phyloP scores from a whole-genome alignment of 1,284 basidiomycete species.

The Pseudomicrostroma phylloplanum region DNA sequence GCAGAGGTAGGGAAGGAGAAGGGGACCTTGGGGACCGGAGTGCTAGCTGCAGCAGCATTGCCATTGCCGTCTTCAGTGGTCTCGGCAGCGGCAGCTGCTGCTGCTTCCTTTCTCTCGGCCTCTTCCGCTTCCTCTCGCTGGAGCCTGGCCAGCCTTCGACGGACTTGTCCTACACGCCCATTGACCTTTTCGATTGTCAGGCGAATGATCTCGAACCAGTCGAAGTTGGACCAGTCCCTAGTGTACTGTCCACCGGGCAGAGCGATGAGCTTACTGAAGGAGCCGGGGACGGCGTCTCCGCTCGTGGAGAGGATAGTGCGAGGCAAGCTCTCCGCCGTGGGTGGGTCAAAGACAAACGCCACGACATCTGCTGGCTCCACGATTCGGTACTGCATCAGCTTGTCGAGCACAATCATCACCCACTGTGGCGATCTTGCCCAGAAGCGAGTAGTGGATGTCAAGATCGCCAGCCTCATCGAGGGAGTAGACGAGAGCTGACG shows the following conservation, averaged over 20 bases:
- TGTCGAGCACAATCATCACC: slow-evolving; percentile 74
- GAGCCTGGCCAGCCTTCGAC: slow-evolving; percentile 30
- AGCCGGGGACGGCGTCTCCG: slow-evolving; percentile 14
- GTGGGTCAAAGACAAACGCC: slow-evolving; percentile 65
- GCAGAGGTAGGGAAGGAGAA: slow-evolving; percentile 33
- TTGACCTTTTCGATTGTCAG: slow-evolving; percentile 48
- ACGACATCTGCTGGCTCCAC: slow-evolving; percentile 90
- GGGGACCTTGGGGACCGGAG: slow-evolving; percentile 15
- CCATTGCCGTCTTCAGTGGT: slow-evolving; percentile 9
- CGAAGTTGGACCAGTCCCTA: slow-evolving; percentile 42
- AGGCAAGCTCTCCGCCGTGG: slow-evolving; percentile 20
- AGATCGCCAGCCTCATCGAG: slow-evolving; percentile 55
- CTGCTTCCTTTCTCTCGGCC: slow-evolving; percentile 25
- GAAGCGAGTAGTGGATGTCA: slow-evolving; percentile 67
- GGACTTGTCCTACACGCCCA: slow-evolving; percentile 45
- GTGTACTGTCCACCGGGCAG: slow-evolving; percentile 8
- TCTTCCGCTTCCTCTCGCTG: slow-evolving; percentile 27
- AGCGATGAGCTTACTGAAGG: slow-evolving; percentile 13
- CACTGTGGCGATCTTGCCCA: slow-evolving; percentile 60
- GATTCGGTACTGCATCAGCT: slow-evolving; percentile 96
- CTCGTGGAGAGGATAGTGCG: slow-evolving; percentile 9
- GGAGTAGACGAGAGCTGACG: slow-evolving; percentile 63
- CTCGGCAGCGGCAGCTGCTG: slow-evolving; percentile 21
- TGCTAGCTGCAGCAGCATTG: neutral
- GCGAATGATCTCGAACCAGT: slow-evolving; percentile 37